Evolutionary conservation across 768 basidiomycete species (phyloP), one percentile per base, ranked within the genome.

Genomic region (Podaxis sp.): DNA sequence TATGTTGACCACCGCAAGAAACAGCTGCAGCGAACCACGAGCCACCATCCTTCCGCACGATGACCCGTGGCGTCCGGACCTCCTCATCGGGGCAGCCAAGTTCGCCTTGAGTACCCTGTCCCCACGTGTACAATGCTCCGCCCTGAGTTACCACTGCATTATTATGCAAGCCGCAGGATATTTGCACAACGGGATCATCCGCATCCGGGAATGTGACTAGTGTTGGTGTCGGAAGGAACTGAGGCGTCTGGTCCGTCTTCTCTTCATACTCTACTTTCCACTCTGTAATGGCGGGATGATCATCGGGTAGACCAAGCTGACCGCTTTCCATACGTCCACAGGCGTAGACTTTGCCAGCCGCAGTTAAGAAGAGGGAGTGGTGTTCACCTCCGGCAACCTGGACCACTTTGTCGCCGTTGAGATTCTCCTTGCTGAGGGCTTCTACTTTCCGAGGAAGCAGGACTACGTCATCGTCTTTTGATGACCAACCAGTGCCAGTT

Each of bases 311-410:
- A 11, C 96, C 96, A 33, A 96, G 83, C 68, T 97, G 94, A 38
- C 89, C 86, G 40, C 86, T 87, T 67, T 95, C 93, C 50, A 85
- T 87, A 40, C 95, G 87, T 2, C 96, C 96, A 69, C 89, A 91
- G 1, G 88, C 92, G 72, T 85, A 96, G 1, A 99, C 91, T 64
- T 87, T 85, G 52, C 96, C 96, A 36, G 84, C 81, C 41, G 84
- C 82, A 11, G 95, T 90, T 66, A 95, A 79, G 82, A 99, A 99
- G 52, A 99, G 73, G 0, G 95, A 87, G 72, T 99, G 95, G 67
- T 97, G 91, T 62, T 90, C 88, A 50, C 96, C 95, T 17, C 90
- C 93, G 22, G 70, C 81, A 66, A 98, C 93, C 71, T 93, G 84
- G 22, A 87, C 77, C 53, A 94, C 84, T 2, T 76, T 76, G 56